Conservation (phyloP, 1,139 yeast species). For the Hyphopichia buzzinii region DNA sequence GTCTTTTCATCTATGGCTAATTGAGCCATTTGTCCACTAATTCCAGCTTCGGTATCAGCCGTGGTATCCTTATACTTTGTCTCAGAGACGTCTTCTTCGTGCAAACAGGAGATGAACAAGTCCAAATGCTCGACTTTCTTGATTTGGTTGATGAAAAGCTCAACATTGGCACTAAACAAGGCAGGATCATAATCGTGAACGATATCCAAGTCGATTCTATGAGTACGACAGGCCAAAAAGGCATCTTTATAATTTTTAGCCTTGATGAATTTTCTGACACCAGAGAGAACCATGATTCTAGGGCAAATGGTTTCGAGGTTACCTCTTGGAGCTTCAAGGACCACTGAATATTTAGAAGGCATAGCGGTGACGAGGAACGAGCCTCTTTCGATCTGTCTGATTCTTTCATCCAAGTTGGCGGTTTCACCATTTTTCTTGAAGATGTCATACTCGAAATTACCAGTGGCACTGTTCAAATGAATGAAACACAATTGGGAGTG, state of each 20-base stretch:
- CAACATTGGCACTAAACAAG: constrained; percentile 61
- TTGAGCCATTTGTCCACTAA: constrained; percentile 8
- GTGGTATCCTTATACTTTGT: constrained; percentile 81
- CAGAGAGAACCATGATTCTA: constrained; percentile 84
- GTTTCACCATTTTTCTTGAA: constrained; percentile 16
- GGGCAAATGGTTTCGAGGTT: constrained; percentile 93
- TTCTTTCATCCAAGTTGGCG: constrained; percentile 66
- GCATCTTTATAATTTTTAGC: constrained; percentile 63
- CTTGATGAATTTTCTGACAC: constrained; percentile 69
- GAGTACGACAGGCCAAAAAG: constrained; percentile 80
- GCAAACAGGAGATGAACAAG: constrained; percentile 79
- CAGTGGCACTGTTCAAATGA: constrained; percentile 52
- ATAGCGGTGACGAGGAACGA: constrained; percentile 75
- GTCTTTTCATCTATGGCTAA: constrained; percentile 8
- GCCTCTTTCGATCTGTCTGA: constrained; percentile 88
- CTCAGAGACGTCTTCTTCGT: constrained; percentile 80
- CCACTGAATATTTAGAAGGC: constrained; percentile 81
- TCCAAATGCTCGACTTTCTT: constrained; percentile 75
- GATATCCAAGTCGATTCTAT: constrained; percentile 87
- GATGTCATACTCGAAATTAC: constrained; percentile 26
- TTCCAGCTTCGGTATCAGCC: constrained; percentile 15
- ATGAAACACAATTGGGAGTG: constrained; percentile 81
- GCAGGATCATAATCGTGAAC: constrained; percentile 83
- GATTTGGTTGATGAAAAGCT: constrained; percentile 69
- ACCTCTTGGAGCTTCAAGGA: constrained; percentile 94